Conservation (phyloP, 2,329 filamentous ascomycete species). For the Monosporascus sp. region DNA sequence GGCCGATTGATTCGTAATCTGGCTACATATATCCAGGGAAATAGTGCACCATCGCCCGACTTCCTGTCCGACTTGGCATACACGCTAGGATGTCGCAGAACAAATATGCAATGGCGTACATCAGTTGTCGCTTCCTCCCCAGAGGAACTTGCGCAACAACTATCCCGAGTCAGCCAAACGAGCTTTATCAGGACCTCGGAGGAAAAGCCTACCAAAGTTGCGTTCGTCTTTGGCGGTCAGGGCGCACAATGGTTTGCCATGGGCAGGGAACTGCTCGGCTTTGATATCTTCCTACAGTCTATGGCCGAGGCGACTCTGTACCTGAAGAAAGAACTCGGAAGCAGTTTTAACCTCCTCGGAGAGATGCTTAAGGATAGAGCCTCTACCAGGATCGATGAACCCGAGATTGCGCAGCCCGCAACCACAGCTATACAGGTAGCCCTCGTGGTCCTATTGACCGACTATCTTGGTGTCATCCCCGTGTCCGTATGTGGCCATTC, state of each 20-base stretch:
- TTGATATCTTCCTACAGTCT: slow-evolving; percentile 21
- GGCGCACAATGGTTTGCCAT: slow-evolving; percentile 34
- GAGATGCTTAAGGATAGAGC: slow-evolving; percentile 29
- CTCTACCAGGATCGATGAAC: slow-evolving; percentile 26
- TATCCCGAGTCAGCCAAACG: slow-evolving; percentile 5
- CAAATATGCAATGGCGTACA: slow-evolving; percentile 38
- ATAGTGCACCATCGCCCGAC: slow-evolving; percentile 4
- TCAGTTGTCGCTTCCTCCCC: slow-evolving; percentile 32
- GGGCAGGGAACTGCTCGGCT: slow-evolving; percentile 31
- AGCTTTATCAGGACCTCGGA: slow-evolving; percentile 8
- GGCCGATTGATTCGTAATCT: slow-evolving; percentile 32
- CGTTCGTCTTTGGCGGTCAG: slow-evolving; percentile 31
- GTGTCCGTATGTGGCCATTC: slow-evolving; percentile 28
- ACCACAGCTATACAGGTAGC: slow-evolving; percentile 27
- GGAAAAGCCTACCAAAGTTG: slow-evolving; percentile 11
- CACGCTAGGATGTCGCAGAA: slow-evolving; percentile 41
- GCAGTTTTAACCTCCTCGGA: slow-evolving; percentile 22
- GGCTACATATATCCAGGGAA: slow-evolving; percentile 22
- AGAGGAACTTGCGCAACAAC: slow-evolving; percentile 25
- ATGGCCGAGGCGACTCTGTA: slow-evolving; percentile 24
- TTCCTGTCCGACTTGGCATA: slow-evolving; percentile 40
- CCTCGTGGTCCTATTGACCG: slow-evolving; percentile 24
- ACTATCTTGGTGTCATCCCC: slow-evolving; percentile 17
- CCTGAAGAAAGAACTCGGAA: slow-evolving; percentile 15
- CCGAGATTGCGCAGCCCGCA: slow-evolving; percentile 27